Conservation (phyloP, 371 early-diverging fungal genomes). For the Apophysomyces sp. region DNA sequence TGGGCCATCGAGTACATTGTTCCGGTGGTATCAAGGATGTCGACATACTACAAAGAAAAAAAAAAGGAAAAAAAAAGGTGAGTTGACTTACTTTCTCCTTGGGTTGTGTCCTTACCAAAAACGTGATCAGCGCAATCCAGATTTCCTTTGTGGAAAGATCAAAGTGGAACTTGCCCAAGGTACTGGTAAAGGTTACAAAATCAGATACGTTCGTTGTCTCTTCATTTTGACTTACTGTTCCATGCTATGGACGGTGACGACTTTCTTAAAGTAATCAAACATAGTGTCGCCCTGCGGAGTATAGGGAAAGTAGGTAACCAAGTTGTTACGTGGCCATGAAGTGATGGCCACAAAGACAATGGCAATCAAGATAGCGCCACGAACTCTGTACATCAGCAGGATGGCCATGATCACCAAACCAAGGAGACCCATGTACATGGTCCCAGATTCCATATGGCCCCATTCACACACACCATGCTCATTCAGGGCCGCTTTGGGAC, state of each 20-base stretch:
- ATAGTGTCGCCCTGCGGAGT: constrained; percentile 59
- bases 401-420: constrained; percentile 71
- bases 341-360: constrained; percentile 70
- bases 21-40: constrained; percentile 78
- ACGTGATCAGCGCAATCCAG: constrained; percentile 81
- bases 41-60: constrained; percentile 50
- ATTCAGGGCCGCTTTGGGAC: constrained; percentile 53
- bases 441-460: constrained; percentile 66
- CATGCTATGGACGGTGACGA: constrained; percentile 67
- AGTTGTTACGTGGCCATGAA: constrained; percentile 63
- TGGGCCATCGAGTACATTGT: constrained; percentile 80
- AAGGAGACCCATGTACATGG: constrained; percentile 73
- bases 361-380: constrained; percentile 73
- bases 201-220: not conserved
- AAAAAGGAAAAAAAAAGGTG: not conserved
- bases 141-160: constrained; percentile 59
- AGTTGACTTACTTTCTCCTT: constrained; percentile 20
- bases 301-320: constrained; percentile 75
- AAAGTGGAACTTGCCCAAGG: constrained; percentile 65
- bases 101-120: constrained; percentile 68
- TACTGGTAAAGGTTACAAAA: constrained; percentile 13
- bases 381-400: constrained; percentile 63
- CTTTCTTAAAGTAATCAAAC: constrained; percentile 73
- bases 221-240: constrained; percentile 20
- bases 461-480: constrained; percentile 49